A percentile compares a stretch with the other conserved stretches of the same genome.
These are phyloP conservation scores for Teunomyces barrocoloradensis DNA, from an alignment of 805 yeast species.

Conservation along the genomic window DNA sequence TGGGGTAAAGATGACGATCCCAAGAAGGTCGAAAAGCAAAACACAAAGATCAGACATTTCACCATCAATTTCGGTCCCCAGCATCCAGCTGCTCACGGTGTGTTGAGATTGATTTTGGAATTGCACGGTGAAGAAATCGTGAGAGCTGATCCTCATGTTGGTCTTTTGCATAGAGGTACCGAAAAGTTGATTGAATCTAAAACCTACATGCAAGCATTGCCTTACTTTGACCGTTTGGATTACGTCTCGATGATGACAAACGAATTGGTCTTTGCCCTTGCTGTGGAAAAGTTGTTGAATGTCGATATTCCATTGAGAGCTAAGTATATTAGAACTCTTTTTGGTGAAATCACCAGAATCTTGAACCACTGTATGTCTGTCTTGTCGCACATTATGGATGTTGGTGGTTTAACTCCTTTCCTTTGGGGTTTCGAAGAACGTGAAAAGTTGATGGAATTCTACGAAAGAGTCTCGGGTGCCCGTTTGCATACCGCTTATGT, in stretches of 20 bases:
- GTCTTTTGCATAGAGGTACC: constrained; percentile 83
- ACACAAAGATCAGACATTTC: constrained; percentile 72
- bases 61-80: constrained; percentile 91
- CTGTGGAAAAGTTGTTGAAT: constrained; percentile 80
- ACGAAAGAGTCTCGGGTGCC: constrained; percentile 88
- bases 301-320: constrained; percentile 84
- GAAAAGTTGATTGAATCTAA: constrained; percentile 84
- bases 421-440: constrained; percentile 94
- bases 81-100: constrained; percentile 96
- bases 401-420: constrained; percentile 90
- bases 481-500: constrained; percentile 85
- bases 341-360: constrained; percentile 82
- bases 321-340: constrained; percentile 78
- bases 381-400: constrained; percentile 88
- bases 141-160: constrained; percentile 86
- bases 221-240: constrained; percentile 84
- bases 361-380: constrained; percentile 86
- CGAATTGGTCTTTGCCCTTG: constrained; percentile 79
- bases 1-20: constrained; percentile 46
- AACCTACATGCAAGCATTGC: constrained; percentile 84
- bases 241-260: constrained; percentile 88
- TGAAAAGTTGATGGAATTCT: constrained; percentile 89
- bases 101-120: constrained; percentile 79
- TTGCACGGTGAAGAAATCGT: constrained; percentile 86
- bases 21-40: constrained; percentile 39